Percentiles rank a stretch among this genome's conserved stretches.
phyloP scores from a whole-genome alignment of 1,139 yeast species.

The Kluyveromyces marxianus region DNA sequence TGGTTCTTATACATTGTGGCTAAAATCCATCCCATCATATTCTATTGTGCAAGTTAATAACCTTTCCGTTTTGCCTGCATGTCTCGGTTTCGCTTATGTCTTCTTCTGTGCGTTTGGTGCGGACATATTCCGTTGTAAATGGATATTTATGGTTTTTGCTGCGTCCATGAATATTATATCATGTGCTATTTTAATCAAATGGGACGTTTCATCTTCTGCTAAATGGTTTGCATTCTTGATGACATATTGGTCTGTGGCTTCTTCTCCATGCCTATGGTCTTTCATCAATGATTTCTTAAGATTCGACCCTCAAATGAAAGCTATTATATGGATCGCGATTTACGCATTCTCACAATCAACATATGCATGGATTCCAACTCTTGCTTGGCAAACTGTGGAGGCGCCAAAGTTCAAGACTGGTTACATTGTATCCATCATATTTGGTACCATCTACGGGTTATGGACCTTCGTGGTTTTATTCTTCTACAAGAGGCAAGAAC shows the following conservation, averaged over 20 bases:
- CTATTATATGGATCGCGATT: constrained; percentile 33
- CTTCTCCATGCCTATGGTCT: constrained; percentile 33
- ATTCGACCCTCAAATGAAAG: constrained; percentile 33
- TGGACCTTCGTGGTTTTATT: constrained; percentile 53
- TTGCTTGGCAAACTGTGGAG: constrained; percentile 51
- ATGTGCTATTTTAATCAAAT: constrained; percentile 39
- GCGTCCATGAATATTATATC: constrained; percentile 42
- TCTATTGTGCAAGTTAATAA: constrained; percentile 30
- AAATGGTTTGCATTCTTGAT: constrained; percentile 34
- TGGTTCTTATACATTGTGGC: constrained; percentile 34
- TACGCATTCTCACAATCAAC: constrained; percentile 33
- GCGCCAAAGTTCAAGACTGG: constrained; percentile 48
- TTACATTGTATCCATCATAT: constrained; percentile 44
- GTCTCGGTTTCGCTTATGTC: constrained; percentile 32
- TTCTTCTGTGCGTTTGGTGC: constrained; percentile 31
- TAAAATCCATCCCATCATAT: constrained; percentile 29
- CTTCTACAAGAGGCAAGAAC: constrained; percentile 54
- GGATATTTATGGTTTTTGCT: constrained; percentile 40
- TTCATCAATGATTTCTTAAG: constrained; percentile 33
- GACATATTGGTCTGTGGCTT: constrained; percentile 31
- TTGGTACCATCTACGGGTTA: constrained; percentile 43
- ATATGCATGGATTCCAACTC: constrained; percentile 32
- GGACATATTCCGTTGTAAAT: constrained; percentile 31
- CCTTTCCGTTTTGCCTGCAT: constrained; percentile 31
- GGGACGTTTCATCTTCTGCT: constrained; percentile 32